These are phyloP conservation scores for Candida maesae DNA, from an alignment of 805 yeast genomes.

Conservation along the genomic window DNA sequence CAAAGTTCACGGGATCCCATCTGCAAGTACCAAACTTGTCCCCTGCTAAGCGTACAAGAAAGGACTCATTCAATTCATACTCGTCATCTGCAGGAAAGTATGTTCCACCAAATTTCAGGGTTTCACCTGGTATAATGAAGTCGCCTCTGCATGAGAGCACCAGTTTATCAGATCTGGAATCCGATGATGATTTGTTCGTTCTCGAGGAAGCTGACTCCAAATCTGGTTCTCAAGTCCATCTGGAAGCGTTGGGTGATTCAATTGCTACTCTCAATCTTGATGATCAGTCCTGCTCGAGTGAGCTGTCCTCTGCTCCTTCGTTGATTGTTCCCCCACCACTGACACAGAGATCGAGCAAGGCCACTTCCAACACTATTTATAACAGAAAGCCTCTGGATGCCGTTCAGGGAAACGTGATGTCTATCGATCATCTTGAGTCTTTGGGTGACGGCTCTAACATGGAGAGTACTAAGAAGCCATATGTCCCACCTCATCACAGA, in stretches of 20 bases:
- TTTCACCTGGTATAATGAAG: constrained; percentile 34
- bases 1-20: constrained; percentile 11
- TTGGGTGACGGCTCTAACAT: constrained; percentile 10
- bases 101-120: constrained; percentile 67
- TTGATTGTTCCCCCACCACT: constrained; percentile 16
- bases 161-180: constrained; percentile 23
- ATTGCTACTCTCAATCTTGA: constrained; percentile 15
- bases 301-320: constrained; percentile 27
- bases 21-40: constrained; percentile 3
- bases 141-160: constrained; percentile 24
- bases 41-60: constrained; percentile 13
- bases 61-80: constrained; percentile 25
- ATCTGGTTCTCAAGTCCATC: constrained; percentile 9
- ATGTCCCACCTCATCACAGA: constrained; percentile 55
- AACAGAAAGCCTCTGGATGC: constrained; percentile 6
- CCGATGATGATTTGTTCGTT: constrained; percentile 34
- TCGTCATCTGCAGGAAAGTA: constrained; percentile 50
- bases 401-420: not conserved
- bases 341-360: constrained; percentile 4
- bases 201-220: constrained; percentile 33
- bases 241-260: constrained; percentile 11
- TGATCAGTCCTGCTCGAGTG: constrained; percentile 16
- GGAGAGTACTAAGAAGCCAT: constrained; percentile 24
- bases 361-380: constrained; percentile 12
- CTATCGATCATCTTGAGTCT: not conserved